phyloP scores from a whole-genome alignment of 225 moss, liverwort and hornwort genomes.

The Antitrichia curtipendula region DNA sequence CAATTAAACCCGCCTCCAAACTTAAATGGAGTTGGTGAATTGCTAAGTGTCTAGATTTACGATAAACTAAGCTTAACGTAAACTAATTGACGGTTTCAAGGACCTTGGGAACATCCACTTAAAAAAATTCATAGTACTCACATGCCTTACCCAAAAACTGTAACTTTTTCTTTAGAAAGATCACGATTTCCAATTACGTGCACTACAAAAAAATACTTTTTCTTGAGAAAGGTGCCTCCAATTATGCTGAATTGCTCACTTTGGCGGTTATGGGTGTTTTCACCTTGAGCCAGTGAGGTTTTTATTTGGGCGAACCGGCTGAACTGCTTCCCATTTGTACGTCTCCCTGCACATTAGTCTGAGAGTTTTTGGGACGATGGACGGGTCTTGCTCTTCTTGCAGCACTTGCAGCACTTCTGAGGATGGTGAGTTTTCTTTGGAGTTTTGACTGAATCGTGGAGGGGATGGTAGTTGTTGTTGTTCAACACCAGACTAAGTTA shows the following conservation, averaged over 20 bases:
- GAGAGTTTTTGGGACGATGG: not conserved
- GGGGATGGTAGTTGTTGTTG: not conserved
- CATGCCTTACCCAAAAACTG: not conserved
- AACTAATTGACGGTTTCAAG: too few species aligned
- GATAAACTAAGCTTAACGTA: too few species aligned
- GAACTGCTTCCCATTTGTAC: not conserved
- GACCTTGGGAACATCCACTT: not conserved
- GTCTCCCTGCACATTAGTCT: not conserved
- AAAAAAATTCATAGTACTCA: not conserved
- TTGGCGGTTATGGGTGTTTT: not conserved
- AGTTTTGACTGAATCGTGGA: not conserved
- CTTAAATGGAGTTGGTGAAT: not conserved
- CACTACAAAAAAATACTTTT: too few species aligned
- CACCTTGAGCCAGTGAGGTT: not conserved
- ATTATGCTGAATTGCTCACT: not conserved
- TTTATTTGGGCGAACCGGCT: not conserved
- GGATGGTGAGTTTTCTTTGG: not conserved
- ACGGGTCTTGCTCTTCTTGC: not conserved
- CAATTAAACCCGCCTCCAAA: not conserved
- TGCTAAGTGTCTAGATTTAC: not conserved
- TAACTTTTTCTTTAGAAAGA: not conserved
- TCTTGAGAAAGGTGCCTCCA: not conserved
- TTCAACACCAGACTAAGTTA: not conserved
- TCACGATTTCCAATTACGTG: not conserved
- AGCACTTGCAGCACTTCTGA: not conserved